Conservation (phyloP, 1,284 basidiomycete genomes). For the Ustilago nuda region DNA sequence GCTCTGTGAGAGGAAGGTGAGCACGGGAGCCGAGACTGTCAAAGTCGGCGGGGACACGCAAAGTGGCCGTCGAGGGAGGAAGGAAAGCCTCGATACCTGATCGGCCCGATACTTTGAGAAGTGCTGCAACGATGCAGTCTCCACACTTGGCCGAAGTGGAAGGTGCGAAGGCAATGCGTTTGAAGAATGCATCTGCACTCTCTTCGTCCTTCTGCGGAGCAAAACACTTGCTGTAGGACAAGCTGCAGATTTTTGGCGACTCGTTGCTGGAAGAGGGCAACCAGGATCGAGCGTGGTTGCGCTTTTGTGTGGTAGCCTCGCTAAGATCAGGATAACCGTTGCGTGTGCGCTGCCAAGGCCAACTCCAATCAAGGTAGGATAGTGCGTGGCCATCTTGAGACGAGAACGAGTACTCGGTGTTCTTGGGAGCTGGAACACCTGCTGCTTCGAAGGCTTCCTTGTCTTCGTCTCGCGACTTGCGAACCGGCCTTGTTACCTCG, state of each 20-base stretch:
- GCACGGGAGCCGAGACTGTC: slow-evolving; percentile 16
- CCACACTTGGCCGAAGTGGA: slow-evolving; percentile 29
- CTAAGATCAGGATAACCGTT: slow-evolving; percentile 52
- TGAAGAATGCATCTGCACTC: slow-evolving; percentile 41
- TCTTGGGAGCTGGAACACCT: slow-evolving; percentile 33
- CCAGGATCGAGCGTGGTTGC: slow-evolving; percentile 24
- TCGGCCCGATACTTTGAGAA: slow-evolving; percentile 35
- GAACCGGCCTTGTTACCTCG: slow-evolving; percentile 20
- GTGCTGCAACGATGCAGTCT: slow-evolving; percentile 47
- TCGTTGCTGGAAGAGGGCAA: neutral
- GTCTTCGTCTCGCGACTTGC: slow-evolving; percentile 25
- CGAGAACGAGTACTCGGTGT: slow-evolving; percentile 53
- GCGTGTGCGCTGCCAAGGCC: slow-evolving; percentile 44
- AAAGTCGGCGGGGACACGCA: slow-evolving; percentile 6
- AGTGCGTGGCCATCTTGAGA: slow-evolving; percentile 49
- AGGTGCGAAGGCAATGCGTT: slow-evolving; percentile 40
- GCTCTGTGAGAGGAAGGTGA: slow-evolving; percentile 41
- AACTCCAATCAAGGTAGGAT: slow-evolving; percentile 48
- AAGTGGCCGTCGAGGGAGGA: slow-evolving; percentile 15
- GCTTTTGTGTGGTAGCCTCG: neutral
- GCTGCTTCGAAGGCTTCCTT: slow-evolving; percentile 17
- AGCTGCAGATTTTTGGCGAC: slow-evolving; percentile 18
- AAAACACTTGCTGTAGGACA: slow-evolving; percentile 21
- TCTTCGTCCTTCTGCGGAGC: slow-evolving; percentile 11
- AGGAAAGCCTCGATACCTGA: slow-evolving; percentile 40